Conservation (phyloP, 2,329 filamentous ascomycete genomes). For the Cryoendolithus antarcticus region DNA sequence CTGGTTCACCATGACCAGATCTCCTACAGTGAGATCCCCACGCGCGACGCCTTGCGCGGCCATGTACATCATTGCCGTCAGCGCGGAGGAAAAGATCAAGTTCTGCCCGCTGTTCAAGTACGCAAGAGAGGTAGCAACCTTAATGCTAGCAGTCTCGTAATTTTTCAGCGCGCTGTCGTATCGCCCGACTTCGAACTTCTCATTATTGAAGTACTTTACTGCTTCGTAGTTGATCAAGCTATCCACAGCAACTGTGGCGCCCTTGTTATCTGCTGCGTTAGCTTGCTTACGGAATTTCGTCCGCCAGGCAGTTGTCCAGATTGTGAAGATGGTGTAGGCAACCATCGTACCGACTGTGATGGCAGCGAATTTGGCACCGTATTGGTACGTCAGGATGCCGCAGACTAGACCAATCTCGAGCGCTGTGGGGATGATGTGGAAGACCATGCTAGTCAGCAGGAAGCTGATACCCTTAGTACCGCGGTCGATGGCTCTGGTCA, state of each 20-base stretch:
- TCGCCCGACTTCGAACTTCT: conserved; percentile 79
- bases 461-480: conserved; percentile 99
- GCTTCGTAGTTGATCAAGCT: conserved; percentile 98
- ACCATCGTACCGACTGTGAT: conserved; percentile 88
- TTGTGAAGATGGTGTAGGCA: conserved; percentile 92
- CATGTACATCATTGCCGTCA: conserved; percentile 97
- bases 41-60: conserved; percentile 78
- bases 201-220: conserved; percentile 99
- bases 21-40: conserved; percentile 76
- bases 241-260: conserved; percentile 89
- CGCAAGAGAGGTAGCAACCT: conserved; percentile 85
- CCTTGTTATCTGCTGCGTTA: conserved; percentile 91
- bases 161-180: conserved; percentile 78
- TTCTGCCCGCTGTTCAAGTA: conserved; percentile 93
- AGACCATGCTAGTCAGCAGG: conserved; percentile 92
- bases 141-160: conserved; percentile 92
- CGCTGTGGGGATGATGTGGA: conserved; percentile 87
- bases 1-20: conserved; percentile 98
- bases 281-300: conserved; percentile 92
- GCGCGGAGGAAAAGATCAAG: conserved; percentile 85
- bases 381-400: conserved; percentile 92
- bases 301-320: conserved; percentile 90
- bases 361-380: conserved; percentile 79
- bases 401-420: conserved; percentile 93
- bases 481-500: conserved; percentile 88